Base-by-base conservation (phyloP, 306 rosid species). In the Cicer yamashitae region DNA sequence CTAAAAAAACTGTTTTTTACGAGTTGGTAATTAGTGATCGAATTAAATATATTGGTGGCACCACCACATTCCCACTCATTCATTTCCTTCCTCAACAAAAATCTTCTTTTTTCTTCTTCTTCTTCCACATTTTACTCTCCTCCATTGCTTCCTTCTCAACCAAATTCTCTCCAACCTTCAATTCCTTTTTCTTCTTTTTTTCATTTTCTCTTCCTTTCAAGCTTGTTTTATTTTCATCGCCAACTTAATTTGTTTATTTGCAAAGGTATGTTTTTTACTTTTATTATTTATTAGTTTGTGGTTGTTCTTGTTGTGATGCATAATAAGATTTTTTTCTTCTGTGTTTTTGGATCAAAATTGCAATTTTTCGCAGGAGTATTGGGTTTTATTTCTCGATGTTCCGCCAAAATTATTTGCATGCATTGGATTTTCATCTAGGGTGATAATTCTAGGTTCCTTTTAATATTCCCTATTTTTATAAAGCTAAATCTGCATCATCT, bases 41-140 rank as follows among this genome's bases (percentile, higher is more conserved):
- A 3, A 62, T n/a, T 34, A 74, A 67, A 66, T 75, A 61, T 54
- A 15, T 51, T 17, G 72, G 70, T 68, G 74, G 65, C 82, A 53
- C 44, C 82, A 65, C 60, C 80, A 10, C 46, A 37, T 71, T 71
- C 6, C 75, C 51, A 30, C 73, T 48, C 38, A 39, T 79, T 13
- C 13, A 39, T 41, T 43, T 44, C 54, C 37, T 7, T 44, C 54
- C 37, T 7, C 47, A 17, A 40, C 79, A 76, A 22, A 20, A 48
- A 30, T 6, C 22, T 22, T 30, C 15, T 30, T 59, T 59, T 14
- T 25, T 58, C 73, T 25, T 62, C 17, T 6, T 12, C 71, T 51
- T 77, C 0, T 52, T 77, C 87, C 85, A 39, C 59, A 67, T 61
- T 61, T 73, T 10, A 14, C 57, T 77, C 85, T 73, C 71, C 40